Evolutionary conservation across 1,284 basidiomycete genomes (phyloP), one percentile per base, ranked within the genome.

Genomic region (Cryptococcus amylolentus): DNA sequence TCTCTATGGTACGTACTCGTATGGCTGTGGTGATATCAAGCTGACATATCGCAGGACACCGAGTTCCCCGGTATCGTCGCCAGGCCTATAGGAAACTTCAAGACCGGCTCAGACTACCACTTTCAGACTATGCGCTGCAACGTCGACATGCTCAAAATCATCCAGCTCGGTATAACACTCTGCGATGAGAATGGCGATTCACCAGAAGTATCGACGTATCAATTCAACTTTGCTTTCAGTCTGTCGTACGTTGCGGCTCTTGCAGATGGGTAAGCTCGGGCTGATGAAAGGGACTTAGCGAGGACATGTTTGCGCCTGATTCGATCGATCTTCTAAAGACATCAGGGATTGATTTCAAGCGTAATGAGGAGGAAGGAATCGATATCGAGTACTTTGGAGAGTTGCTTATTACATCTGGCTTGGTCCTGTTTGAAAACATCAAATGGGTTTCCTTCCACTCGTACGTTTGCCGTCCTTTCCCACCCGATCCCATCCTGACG

Each of bases 111-210:
- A 16, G 95, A 99, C 78, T 98, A 98, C 72, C 95, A 98, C 79
- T 99, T 97, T 78, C 95, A 99, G 78, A 98, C 96, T 5, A 93
- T 99, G 87, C 86, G 95, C 62, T 94, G 91, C 80, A 99, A 99
- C 77, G 96, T 98, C 70, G 95, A 99, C 82, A 82, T 98, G 54
- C 84, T 98, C 68, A 93, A 92, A 80, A 91, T 98, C 78, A 97
- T 99, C 55, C 95, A 99, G 80, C 86, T 98, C 56, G 95, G 95
- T 8, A 84, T 99, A 64, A 97, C 95, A 2, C 81, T 99, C 40
- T 88, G 90, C 51, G 93, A 98, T 74, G 92, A 92, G 75, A 84
- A 96, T 35, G 95, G 95, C 7, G 87, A 93, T 69, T 85, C 87
- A 57, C 91, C 94, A 61, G 91, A 94, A 52, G 84, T 88, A 49